Evolutionary conservation across 2,329 filamentous ascomycete species (phyloP), one percentile per base, ranked within the genome.

Genomic region (Lachnellula cervina): DNA sequence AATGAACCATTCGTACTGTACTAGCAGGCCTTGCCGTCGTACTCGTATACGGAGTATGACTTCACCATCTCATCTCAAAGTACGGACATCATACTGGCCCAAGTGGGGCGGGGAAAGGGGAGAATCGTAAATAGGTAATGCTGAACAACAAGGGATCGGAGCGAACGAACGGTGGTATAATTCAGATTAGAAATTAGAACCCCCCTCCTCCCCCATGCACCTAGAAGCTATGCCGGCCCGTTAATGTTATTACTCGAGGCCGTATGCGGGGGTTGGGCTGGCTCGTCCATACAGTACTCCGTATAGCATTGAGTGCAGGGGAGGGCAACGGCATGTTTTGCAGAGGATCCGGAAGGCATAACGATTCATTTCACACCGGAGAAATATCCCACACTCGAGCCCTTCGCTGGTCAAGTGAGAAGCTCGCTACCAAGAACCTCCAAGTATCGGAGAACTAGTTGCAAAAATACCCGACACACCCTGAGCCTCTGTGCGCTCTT

Each of bases 351-450:
- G 28, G 57, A 61, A 62, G 58, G 61, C 62, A 64, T 62, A 56
- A 54, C 48, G 42, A 49, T 59, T 66, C 63, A 63, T 64, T 64
- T 64, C 52, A 57, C 48, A 44, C 19, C 61, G 63, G 64, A 66
- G 60, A 65, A 64, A 59, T 61, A 60, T 37, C 56, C 56, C 49
- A 60, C 59, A 65, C 28, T 32, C 60, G 60, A 62, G 58, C 59
- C 62, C 49, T 52, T 56, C 40, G 40, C 40, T 56, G 57, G 44
- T 58, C 57, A 17, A 23, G 23, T 57, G 37, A 38, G 6, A 14
- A 38, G 14, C n/a, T 16, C n/a, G 37, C 37, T 16, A 6, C n/a
- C n/a, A n/a, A 16, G 37, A 16, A 17, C 37, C 4, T 40, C 5
- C 16, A 6, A 17, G n/a, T 40, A 17, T n/a, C 17, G 28, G 28